Percentiles rank a stretch among this genome's conserved stretches.
Conservation (phyloP, 805 yeast genomes). For the Schwanniomyces occidentalis region DNA sequence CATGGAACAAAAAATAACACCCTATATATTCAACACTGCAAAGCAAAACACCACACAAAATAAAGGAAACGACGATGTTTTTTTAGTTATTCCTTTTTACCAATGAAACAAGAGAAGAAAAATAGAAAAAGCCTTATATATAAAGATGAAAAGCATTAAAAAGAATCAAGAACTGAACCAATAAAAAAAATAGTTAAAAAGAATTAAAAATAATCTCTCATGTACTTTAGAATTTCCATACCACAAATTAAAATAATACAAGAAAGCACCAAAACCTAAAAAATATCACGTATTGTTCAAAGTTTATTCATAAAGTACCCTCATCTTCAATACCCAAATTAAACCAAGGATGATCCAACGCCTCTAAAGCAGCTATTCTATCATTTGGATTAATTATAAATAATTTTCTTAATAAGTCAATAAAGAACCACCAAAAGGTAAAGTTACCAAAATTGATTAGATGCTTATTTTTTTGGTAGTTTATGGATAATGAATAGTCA, state of each 20-base stretch:
- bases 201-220: too few relatives aligned
- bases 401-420: constrained; percentile 39
- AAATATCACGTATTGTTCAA: background rate
- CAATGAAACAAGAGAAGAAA: too few relatives aligned
- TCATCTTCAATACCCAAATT: constrained; percentile 48
- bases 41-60: too few relatives aligned
- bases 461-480: constrained; percentile 37
- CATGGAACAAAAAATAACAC: too few relatives aligned
- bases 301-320: constrained; percentile 35
- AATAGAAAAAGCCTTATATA: too few relatives aligned
- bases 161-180: too few relatives aligned
- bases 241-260: constrained; percentile 2
- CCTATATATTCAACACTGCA: too few relatives aligned
- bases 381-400: constrained; percentile 40
- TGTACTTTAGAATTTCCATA: background rate
- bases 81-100: too few relatives aligned
- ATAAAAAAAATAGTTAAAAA: too few relatives aligned
- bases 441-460: constrained; percentile 59
- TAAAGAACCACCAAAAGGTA: constrained; percentile 81
- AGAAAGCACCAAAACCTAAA: constrained; percentile 1
- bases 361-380: constrained; percentile 41
- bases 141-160: too few relatives aligned
- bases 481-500: constrained; percentile 38
- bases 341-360: constrained; percentile 50
- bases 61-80: too few relatives aligned